Conservation (phyloP, 352 stramenopile genomes). For the Pythium phragmiticola region DNA sequence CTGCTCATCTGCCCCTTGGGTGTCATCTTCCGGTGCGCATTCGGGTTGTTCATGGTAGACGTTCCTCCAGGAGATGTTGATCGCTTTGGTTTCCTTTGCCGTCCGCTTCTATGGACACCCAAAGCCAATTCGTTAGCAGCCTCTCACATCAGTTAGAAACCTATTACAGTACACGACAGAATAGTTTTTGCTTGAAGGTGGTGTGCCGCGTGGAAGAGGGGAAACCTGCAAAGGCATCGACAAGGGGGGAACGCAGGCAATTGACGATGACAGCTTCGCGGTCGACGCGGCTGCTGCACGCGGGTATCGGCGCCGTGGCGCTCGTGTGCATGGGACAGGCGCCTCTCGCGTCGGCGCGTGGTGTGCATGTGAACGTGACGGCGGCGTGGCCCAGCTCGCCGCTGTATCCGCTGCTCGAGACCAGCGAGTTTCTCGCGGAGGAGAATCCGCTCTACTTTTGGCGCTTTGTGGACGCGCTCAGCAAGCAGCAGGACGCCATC, state of each 20-base stretch:
- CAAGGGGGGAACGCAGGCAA: not conserved
- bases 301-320: not conserved
- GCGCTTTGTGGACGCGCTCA: constrained; percentile 61
- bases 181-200: constrained; percentile 11
- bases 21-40: constrained; percentile 86
- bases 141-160: not conserved
- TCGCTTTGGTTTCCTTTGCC: not conserved
- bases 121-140: not conserved
- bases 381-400: constrained; percentile 33
- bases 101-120: not conserved
- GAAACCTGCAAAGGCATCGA: not conserved
- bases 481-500: constrained; percentile 34
- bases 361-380: constrained; percentile 35
- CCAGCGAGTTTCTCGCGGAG: constrained; percentile 77
- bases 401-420: constrained; percentile 34
- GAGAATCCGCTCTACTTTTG: constrained; percentile 80
- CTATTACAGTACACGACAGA: constrained; percentile 12
- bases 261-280: constrained; percentile 8
- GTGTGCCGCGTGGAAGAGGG: constrained; percentile 8
- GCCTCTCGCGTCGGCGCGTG: constrained; percentile 19
- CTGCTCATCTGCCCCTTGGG: constrained; percentile 88
- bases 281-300: constrained; percentile 3
- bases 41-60: constrained; percentile 31
- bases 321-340: constrained; percentile 9
- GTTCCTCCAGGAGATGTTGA: not conserved